Base-by-base conservation (phyloP, 805 yeast genomes). In the Starmerella cellae region DNA sequence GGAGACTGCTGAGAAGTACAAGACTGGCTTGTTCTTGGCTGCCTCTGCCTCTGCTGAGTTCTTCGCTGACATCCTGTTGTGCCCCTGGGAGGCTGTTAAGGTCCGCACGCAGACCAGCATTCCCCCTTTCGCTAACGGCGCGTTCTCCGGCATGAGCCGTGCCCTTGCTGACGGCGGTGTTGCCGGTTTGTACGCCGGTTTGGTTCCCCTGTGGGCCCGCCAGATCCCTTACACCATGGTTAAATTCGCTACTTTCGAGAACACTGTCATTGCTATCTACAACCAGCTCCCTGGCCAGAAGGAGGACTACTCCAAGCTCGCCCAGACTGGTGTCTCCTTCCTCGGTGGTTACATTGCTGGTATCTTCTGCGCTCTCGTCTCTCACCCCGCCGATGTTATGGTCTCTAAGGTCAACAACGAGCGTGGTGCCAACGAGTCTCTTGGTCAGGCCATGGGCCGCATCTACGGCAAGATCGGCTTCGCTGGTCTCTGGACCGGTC, bases 351-450 rank as follows among this genome's bases (percentile, higher is more conserved):
- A 88, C 67, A 74, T 88, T 59, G 98, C 97, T 10, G 98, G 97
- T 77, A 78, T 91, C 43, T 75, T 87, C 67, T 88, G 96, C 69
- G 97, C 98, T 6, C 67, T 81, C 40, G 91, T 87, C 16, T 87
- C 96, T 22, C 96, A 91, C 62, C 98, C 98, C 18, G 97, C 97
- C n/a, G 98, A 88, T 63, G 96, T 88, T 27, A 79, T 91, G 94
- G 97, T 88, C 21, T 82, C 94, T 38, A 82, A 85, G 71, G 75
- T 91, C 56, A 87, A 83, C 60, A 71, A 79, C 46, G 85, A 76
- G 55, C 75, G 73, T 55, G 64, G 62, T 58, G 70, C 77, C 27
- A 69, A 69, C 38, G 94, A 85, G 65, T 57, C 79, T 4, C 69
- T 73, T 55, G 77, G 78, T 23, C 65, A 67, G 26, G 91, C 93